A percentile compares a stretch with the other conserved stretches of the same genome.
Conservation (phyloP, 164 flowering plant species). For the Magnolia officinalis region DNA sequence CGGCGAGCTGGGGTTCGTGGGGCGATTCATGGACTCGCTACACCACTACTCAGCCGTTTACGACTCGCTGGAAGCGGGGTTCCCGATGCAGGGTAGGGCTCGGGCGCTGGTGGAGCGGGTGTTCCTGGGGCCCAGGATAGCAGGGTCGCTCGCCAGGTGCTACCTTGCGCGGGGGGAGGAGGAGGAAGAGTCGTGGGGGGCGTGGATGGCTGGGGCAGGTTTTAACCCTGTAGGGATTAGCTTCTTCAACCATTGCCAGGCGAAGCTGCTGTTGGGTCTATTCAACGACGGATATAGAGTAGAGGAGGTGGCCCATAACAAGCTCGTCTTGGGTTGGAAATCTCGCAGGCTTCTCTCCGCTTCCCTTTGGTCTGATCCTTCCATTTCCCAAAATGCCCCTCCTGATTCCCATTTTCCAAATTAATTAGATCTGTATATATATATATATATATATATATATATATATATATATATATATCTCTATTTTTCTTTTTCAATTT, state of each 20-base stretch:
- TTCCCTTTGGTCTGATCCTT: slow-evolving; percentile 50
- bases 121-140: slow-evolving; percentile 64
- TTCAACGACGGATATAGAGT: slow-evolving; percentile 71
- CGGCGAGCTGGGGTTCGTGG: slow-evolving; percentile 38
- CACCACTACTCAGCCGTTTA: slow-evolving; percentile 71
- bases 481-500: neutral
- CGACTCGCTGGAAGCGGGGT: slow-evolving; percentile 75
- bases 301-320: slow-evolving; percentile 48
- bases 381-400: neutral
- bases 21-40: slow-evolving; percentile 62
- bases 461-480: neutral
- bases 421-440: neutral
- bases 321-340: slow-evolving; percentile 69
- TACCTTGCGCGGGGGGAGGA: slow-evolving; percentile 28
- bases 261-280: slow-evolving; percentile 62
- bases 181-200: slow-evolving; percentile 37
- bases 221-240: slow-evolving; percentile 39
- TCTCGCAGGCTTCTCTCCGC: slow-evolving; percentile 62
- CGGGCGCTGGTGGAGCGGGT: slow-evolving; percentile 63
- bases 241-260: slow-evolving; percentile 73
- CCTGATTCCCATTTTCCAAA: neutral
- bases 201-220: slow-evolving; percentile 48
- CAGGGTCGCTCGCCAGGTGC: slow-evolving; percentile 48
- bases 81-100: slow-evolving; percentile 61
- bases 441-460: neutral